Percentiles rank a stretch among this genome's conserved stretches.
phyloP scores from a whole-genome alignment of 768 basidiomycete species.

The Hericium coralloides region DNA sequence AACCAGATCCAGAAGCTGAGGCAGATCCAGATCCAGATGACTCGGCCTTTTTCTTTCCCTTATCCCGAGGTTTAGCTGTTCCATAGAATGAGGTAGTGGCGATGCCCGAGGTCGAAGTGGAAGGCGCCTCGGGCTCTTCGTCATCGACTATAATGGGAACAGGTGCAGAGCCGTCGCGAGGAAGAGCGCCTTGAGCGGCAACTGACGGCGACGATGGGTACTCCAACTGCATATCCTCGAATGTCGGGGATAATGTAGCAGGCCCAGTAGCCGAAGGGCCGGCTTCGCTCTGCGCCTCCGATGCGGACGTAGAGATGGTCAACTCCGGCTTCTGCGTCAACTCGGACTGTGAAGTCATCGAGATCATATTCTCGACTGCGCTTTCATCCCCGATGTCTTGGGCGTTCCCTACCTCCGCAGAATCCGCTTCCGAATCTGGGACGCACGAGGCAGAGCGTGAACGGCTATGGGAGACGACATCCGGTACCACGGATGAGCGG shows the following conservation, averaged over 20 bases:
- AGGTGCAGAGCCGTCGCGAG: too few species aligned
- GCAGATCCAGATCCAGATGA: too few species aligned
- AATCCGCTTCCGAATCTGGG: background rate
- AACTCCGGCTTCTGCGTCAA: background rate
- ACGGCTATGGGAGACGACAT: background rate
- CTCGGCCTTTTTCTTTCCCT: background rate
- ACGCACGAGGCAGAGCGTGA: background rate
- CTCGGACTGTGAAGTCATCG: background rate
- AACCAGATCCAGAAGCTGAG: too few species aligned
- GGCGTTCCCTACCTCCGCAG: slow-evolving; percentile 6
- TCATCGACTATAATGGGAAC: too few species aligned
- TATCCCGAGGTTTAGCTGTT: background rate
- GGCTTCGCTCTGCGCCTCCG: background rate
- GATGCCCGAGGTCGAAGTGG: too few species aligned
- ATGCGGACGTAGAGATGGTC: background rate
- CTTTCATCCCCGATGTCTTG: slow-evolving; percentile 10
- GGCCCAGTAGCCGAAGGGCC: background rate
- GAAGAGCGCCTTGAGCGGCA: too few species aligned
- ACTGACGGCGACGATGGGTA: background rate
- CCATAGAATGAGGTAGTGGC: background rate
- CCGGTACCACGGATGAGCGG: background rate
- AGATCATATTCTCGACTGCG: slow-evolving; percentile 11
- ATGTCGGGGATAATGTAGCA: too few species aligned
- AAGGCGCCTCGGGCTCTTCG: too few species aligned
- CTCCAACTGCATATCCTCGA: background rate